phyloP scores from a whole-genome alignment of 192 early-diverging fungal species.

The Backusella mclennaniae region DNA sequence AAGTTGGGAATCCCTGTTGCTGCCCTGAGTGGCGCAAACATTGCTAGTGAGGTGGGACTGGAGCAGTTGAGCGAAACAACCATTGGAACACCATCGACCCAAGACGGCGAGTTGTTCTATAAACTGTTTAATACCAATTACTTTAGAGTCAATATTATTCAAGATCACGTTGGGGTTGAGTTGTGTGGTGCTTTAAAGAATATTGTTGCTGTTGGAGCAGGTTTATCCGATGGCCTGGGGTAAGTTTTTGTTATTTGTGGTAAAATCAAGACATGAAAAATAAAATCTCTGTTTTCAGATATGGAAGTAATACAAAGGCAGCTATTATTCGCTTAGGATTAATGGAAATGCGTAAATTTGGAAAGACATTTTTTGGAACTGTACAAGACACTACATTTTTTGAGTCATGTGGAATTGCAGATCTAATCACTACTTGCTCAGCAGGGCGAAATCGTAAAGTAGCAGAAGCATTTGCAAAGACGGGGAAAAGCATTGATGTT shows the following conservation, averaged over 20 bases:
- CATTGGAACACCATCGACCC: slow-evolving; percentile 67
- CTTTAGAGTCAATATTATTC: slow-evolving; percentile 80
- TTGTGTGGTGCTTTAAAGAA: slow-evolving; percentile 98
- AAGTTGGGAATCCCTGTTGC: slow-evolving; percentile 65
- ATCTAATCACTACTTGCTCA: slow-evolving; percentile 93
- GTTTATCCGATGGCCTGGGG: slow-evolving; percentile 89
- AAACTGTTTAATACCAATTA: slow-evolving; percentile 84
- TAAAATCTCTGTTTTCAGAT: background rate
- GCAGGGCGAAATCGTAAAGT: slow-evolving; percentile 91
- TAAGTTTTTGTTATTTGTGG: slow-evolving; percentile 20
- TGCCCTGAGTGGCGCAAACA: slow-evolving; percentile 94
- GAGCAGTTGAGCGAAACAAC: slow-evolving; percentile 96
- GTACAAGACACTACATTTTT: slow-evolving; percentile 93
- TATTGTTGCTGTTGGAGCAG: slow-evolving; percentile 91
- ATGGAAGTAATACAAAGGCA: slow-evolving; percentile 94
- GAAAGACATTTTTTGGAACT: slow-evolving; percentile 70
- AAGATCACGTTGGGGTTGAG: slow-evolving; percentile 91
- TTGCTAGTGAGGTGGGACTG: slow-evolving; percentile 90
- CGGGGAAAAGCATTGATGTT: slow-evolving; percentile 87
- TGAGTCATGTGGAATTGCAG: slow-evolving; percentile 96
- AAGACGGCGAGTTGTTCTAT: slow-evolving; percentile 77
- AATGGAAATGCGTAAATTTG: slow-evolving; percentile 92
- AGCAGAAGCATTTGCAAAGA: slow-evolving; percentile 85
- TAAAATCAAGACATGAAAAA: background rate
- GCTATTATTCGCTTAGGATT: slow-evolving; percentile 94